Conservation (phyloP, 2,329 filamentous ascomycete species). For the Tolypocladium cylindrosporum region DNA sequence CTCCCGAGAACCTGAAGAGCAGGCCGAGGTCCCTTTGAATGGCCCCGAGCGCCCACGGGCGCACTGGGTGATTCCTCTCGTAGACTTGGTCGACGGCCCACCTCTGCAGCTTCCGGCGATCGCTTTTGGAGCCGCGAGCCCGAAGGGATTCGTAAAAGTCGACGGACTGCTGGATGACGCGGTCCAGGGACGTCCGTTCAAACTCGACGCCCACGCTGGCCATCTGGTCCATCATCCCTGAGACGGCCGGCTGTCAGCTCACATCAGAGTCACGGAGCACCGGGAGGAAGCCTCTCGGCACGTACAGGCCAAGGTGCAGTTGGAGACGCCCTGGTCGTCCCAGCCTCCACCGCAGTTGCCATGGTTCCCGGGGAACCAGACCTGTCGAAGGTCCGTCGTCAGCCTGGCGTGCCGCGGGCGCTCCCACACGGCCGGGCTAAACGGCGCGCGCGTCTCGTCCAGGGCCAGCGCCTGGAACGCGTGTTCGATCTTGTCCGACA, state of each 20-base stretch:
- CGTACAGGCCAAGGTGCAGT: slow-evolving; percentile 29
- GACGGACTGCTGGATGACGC: slow-evolving; percentile 25
- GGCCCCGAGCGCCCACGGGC: slow-evolving; percentile 37
- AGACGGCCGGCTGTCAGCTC: background rate
- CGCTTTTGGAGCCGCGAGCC: slow-evolving; percentile 4
- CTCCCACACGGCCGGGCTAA: slow-evolving; percentile 47
- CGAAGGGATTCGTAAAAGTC: slow-evolving; percentile 18
- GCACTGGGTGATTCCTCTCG: slow-evolving; percentile 33
- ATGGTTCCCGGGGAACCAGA: slow-evolving; percentile 64
- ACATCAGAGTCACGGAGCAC: background rate
- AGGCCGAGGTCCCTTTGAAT: slow-evolving; percentile 28
- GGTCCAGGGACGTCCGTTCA: slow-evolving; percentile 27
- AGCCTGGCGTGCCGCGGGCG: slow-evolving; percentile 24
- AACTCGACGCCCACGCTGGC: slow-evolving; percentile 41
- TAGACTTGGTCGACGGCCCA: slow-evolving; percentile 42
- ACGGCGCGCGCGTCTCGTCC: slow-evolving; percentile 44
- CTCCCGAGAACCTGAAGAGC: slow-evolving; percentile 34
- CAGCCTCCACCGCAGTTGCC: slow-evolving; percentile 62
- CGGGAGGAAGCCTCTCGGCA: background rate
- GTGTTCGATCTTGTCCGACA: slow-evolving; percentile 43
- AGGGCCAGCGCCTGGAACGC: slow-evolving; percentile 51
- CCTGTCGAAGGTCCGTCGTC: slow-evolving; percentile 35
- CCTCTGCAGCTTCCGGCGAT: slow-evolving; percentile 5
- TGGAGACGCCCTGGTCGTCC: slow-evolving; percentile 36
- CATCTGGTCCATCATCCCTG: slow-evolving; percentile 49